Evolutionary conservation across 139 green algal species (phyloP).

Genomic region (Marvania coccoides): DNA sequence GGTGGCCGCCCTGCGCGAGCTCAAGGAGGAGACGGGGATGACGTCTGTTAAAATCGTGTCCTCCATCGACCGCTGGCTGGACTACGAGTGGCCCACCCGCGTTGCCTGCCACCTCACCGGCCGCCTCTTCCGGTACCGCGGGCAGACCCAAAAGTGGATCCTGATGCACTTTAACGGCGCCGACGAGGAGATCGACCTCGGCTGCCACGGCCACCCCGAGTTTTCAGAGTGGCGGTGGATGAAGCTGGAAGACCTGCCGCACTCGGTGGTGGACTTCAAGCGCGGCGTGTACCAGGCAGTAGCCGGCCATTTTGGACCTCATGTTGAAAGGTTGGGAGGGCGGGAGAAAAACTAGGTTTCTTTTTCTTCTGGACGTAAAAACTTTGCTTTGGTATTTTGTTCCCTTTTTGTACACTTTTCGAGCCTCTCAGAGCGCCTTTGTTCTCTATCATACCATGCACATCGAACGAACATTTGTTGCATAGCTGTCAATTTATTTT

Average conservation of each 20-base stretch:
- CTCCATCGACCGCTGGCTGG: conserved; percentile 29
- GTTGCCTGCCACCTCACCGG: not conserved
- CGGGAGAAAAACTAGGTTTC: not conserved
- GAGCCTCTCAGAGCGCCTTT: no score
- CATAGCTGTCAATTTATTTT: no score
- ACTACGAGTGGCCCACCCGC: conserved; percentile 37
- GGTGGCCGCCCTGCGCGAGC: conserved; percentile 28
- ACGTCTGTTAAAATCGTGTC: conserved; percentile 18
- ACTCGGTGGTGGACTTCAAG: conserved; percentile 37
- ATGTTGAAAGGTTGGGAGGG: not conserved
- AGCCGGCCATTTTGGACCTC: conserved; percentile 19
- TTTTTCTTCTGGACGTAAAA: no score
- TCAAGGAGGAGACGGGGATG: conserved; percentile 49
- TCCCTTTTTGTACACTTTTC: no score
- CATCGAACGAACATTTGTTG: no score
- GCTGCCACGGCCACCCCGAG: conserved; percentile 21
- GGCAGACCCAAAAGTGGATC: conserved; percentile 46
- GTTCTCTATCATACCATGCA: no score
- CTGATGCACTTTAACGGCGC: conserved; percentile 33
- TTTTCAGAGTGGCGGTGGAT: conserved; percentile 39
- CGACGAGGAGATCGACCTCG: conserved; percentile 39
- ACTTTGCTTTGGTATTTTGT: no score
- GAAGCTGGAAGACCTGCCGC: conserved; percentile 25
- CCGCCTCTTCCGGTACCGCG: conserved; percentile 18
- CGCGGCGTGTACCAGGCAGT: conserved; percentile 23